Base-by-base conservation (phyloP, 345 rosid genomes). In the Firmiana major region DNA sequence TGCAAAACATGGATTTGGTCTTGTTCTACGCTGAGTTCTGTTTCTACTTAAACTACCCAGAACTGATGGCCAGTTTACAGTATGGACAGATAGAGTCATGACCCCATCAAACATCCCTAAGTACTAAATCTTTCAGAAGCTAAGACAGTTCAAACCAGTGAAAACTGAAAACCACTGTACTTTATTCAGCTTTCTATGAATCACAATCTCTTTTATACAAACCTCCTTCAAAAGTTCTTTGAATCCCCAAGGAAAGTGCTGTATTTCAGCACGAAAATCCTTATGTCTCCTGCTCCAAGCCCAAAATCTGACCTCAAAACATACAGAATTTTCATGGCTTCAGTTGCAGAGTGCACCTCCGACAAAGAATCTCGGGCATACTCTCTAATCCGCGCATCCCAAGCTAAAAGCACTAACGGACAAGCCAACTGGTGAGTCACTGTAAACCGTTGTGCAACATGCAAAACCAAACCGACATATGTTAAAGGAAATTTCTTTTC, bases 101-200 rank as follows among this genome's bases (percentile, higher is more conserved):
- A 81, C 28, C 68, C 82, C 34, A 31, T 31, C 34, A 31, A 79
- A 80, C 83, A 82, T 79, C 75, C 65, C 79, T 28, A 17, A 55
- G 46, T 0, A 28, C 73, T 49, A 19, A 64, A 48, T 31, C 51
- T 60, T 15, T 17, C 6, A 9, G 9, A 24, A 13, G 36, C 48
- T 45, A 31, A 45, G 22, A 12, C 34, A 12, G 55, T 22, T 68
- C 38, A 68, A 40, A 40, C 49, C 13, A 9, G 26, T 10, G 8
- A n/a, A 40, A 49, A 40, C 2, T n/a, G n/a, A n/a, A n/a, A n/a
- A n/a, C n/a, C 69, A 28, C 43, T 19, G 2, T 28, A n/a, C n/a
- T n/a, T n/a, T n/a, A n/a, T n/a, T n/a, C 34, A 31, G 34, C 34
- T 31, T 31, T 31, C 34, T 31, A 31, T 31, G 34, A 31, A 31